phyloP scores from a whole-genome alignment of 495 filamentous ascomycete genomes.

The Pyrenula massariospora region DNA sequence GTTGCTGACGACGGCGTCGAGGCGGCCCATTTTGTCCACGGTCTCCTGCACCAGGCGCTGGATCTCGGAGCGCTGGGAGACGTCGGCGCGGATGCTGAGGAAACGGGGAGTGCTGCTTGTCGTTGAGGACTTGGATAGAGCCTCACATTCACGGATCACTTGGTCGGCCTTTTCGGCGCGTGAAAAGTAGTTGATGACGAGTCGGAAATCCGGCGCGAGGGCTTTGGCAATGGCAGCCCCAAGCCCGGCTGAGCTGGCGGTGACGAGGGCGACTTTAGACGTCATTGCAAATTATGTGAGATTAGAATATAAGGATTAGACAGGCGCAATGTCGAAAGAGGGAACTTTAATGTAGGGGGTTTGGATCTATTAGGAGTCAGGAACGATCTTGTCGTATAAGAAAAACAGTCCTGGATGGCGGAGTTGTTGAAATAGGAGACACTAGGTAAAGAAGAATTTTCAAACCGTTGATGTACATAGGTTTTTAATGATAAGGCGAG shows the following conservation, averaged over 20 bases:
- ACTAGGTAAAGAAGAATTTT: no score
- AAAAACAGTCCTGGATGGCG: no score
- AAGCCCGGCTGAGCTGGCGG: background rate
- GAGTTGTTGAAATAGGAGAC: no score
- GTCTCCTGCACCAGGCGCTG: conserved; percentile 33
- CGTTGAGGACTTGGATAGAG: conserved; percentile 1
- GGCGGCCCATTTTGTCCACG: conserved; percentile 46
- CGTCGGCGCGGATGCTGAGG: background rate
- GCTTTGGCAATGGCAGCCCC: conserved; percentile 1
- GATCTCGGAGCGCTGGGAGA: background rate
- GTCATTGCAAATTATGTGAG: background rate
- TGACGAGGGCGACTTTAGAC: background rate
- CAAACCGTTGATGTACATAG: no score
- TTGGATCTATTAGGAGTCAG: no score
- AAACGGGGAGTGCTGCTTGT: background rate
- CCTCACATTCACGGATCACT: conserved; percentile 21
- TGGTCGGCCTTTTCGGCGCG: conserved; percentile 24
- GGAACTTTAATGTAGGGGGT: no score
- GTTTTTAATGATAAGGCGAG: no score
- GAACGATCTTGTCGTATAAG: no score
- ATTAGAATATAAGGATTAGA: no score
- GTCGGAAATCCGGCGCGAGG: conserved; percentile 1
- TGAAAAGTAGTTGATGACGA: conserved; percentile 5
- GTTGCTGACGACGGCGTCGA: conserved; percentile 48
- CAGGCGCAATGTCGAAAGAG: no score